These are phyloP conservation scores for Dioscorea zingiberensis DNA, from an alignment of 106 monocot species.

Conservation along the genomic window DNA sequence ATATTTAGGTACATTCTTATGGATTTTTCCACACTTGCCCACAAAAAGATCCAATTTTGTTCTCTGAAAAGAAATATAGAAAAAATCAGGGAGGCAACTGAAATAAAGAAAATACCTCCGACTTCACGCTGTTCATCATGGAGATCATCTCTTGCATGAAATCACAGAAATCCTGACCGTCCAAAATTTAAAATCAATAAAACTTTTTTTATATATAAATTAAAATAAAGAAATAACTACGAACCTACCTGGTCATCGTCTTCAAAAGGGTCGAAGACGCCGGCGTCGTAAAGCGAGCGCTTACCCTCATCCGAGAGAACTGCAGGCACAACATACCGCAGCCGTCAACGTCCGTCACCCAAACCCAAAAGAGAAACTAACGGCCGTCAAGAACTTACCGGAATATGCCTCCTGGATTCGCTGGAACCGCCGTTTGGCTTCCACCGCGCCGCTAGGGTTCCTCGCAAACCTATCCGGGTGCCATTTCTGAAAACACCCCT, in stretches of 20 bases:
- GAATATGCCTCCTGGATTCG: constrained; percentile 90
- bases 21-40: too few relatives aligned
- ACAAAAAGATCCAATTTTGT: too few relatives aligned
- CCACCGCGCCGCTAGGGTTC: constrained; percentile 43
- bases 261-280: constrained; percentile 74
- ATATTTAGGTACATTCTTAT: not conserved
- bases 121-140: constrained; percentile 63
- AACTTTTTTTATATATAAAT: not conserved
- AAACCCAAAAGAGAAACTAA: not conserved
- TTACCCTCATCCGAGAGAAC: constrained; percentile 83
- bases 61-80: too few relatives aligned
- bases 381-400: constrained; percentile 26
- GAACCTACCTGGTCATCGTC: constrained; percentile 70
- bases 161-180: constrained; percentile 69
- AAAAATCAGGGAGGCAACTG: too few relatives aligned
- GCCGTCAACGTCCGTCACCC: not conserved
- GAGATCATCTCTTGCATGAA: constrained; percentile 83
- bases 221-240: not conserved
- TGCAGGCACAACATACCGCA: constrained; percentile 20
- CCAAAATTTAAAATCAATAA: constrained; percentile 7
- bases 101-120: constrained; percentile 39
- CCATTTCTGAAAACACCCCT: constrained; percentile 53
- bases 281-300: constrained; percentile 85
- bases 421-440: constrained; percentile 81
- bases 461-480: constrained; percentile 79